Evolutionary conservation across 2,329 filamentous ascomycete genomes (phyloP).

Genomic region (Pseudomassariella vexata): DNA sequence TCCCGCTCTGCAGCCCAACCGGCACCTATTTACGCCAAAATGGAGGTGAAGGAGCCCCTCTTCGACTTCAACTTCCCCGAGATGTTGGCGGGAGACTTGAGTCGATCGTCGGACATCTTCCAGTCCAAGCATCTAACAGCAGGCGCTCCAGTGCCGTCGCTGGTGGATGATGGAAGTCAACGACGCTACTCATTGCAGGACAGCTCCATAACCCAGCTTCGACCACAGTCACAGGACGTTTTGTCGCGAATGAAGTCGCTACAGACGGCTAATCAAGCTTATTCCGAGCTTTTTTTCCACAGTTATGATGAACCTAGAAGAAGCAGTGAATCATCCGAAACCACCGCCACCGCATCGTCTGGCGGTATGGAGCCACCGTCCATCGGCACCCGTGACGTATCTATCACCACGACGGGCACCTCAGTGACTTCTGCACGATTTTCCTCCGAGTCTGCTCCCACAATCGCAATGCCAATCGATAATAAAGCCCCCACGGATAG

Average conservation of each 20-base stretch:
- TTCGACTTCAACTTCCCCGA: constrained; percentile 47
- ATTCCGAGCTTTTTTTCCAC: constrained; percentile 17
- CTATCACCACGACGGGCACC: constrained; percentile 33
- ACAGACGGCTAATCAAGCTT: constrained; percentile 16
- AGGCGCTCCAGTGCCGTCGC: constrained; percentile 34
- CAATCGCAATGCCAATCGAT: constrained; percentile 14
- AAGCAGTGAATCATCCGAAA: constrained; percentile 20
- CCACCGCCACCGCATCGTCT: constrained; percentile 29
- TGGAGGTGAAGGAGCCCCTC: constrained; percentile 16
- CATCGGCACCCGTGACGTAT: constrained; percentile 27
- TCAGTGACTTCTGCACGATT: constrained; percentile 30
- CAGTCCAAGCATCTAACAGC: constrained; percentile 46
- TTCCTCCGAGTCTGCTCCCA: constrained; percentile 18
- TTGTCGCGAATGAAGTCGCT: constrained; percentile 17
- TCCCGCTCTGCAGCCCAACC: too few relatives aligned
- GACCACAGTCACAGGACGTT: constrained; percentile 9
- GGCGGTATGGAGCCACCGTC: constrained; percentile 26
- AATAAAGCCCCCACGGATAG: constrained; percentile 15
- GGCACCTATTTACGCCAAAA: constrained; percentile 14
- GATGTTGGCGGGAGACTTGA: constrained; percentile 48
- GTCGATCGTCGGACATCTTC: constrained; percentile 42
- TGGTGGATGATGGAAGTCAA: constrained; percentile 23
- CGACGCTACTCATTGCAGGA: constrained; percentile 19
- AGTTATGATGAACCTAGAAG: constrained; percentile 13
- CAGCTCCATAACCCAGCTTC: constrained; percentile 12